Evolutionary conservation across 768 basidiomycete genomes (phyloP), one percentile per base, ranked within the genome.

Genomic region (Suillus subaureus): DNA sequence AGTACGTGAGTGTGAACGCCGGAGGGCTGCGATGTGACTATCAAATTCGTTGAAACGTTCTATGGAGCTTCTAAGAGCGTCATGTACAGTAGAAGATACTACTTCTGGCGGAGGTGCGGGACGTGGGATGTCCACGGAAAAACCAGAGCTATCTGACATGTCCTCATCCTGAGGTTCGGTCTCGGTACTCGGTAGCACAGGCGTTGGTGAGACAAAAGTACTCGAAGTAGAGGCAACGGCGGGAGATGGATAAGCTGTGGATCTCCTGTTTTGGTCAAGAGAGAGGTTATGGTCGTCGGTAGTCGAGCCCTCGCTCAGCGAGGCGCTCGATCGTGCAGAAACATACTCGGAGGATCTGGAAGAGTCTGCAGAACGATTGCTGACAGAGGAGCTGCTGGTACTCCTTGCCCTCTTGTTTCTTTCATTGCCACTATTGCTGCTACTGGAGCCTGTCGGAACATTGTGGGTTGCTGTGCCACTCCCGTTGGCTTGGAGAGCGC

Each of bases 381-480:
- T 79, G n/a, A 74, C 76, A 54, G 81, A 77, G 18, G 80, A 81
- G 40, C 81, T 84, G 66, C 82, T 84, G 40, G 82, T 83, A 66
- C 87, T 87, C 55, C 87, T 77, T 5, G 87, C 84, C 39, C 87
- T 77, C 75, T 88, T 88, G 67, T 83, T 87, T 65, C 85, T 83
- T 63, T 85, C 80, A 68, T 84, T 83, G 56, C 80, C 79, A 69
- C 78, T 78, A 72, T 78, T 74, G 71, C 69, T 71, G 62, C 61
- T 45, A 60, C 28, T 6, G 45, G 61, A 31, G 64, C 9, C 31
- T 2, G 72, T 18, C 16, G 71, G 33, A 26, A 68, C 66, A 45
- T 64, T 72, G 39, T 33, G 64, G 40, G 49, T 64, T 57, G 68
- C 66, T 18, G 76, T 66, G n/a, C 71, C 67, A n/a, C 75, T 73